Conservation (phyloP, 1,139 yeast species). For the Debaryomyces coudertii region DNA sequence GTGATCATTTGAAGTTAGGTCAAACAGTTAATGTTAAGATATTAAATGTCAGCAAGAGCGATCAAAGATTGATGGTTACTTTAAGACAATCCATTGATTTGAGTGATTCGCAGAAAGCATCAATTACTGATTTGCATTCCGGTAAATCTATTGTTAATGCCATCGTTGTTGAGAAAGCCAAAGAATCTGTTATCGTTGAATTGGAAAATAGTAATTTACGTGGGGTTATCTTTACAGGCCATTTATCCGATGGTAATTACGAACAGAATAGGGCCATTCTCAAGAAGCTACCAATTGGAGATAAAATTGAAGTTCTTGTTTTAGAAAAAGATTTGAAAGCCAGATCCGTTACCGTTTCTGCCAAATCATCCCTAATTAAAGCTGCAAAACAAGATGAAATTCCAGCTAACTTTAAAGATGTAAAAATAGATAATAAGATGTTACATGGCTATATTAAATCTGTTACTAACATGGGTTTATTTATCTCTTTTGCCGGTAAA, state of each 20-base stretch:
- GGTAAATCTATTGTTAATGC: slow-evolving; percentile 72
- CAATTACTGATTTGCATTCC: slow-evolving; percentile 51
- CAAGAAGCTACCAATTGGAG: slow-evolving; percentile 64
- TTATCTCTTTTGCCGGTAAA: slow-evolving; percentile 79
- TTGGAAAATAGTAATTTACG: slow-evolving; percentile 56
- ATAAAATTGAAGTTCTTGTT: slow-evolving; percentile 60
- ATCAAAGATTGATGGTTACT: slow-evolving; percentile 66
- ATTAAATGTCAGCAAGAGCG: slow-evolving; percentile 56
- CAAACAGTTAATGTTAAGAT: slow-evolving; percentile 82
- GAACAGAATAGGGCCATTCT: slow-evolving; percentile 69
- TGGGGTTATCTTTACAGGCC: slow-evolving; percentile 77
- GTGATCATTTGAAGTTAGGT: slow-evolving; percentile 77
- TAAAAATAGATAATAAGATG: slow-evolving; percentile 50
- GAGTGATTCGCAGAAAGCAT: slow-evolving; percentile 51
- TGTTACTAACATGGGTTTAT: slow-evolving; percentile 76
- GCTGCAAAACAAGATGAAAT: slow-evolving; percentile 59
- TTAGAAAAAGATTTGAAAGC: slow-evolving; percentile 68
- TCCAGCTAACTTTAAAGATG: slow-evolving; percentile 64
- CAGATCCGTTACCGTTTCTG: slow-evolving; percentile 61
- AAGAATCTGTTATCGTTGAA: slow-evolving; percentile 72
- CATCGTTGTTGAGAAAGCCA: slow-evolving; percentile 70
- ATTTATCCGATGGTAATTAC: slow-evolving; percentile 72
- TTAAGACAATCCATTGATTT: slow-evolving; percentile 66
- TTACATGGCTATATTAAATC: slow-evolving; percentile 78
- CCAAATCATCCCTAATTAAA: slow-evolving; percentile 67